These are phyloP conservation scores for Strigomonas culicis DNA, from an alignment of 208 protist genomes.

Conservation along the genomic window DNA sequence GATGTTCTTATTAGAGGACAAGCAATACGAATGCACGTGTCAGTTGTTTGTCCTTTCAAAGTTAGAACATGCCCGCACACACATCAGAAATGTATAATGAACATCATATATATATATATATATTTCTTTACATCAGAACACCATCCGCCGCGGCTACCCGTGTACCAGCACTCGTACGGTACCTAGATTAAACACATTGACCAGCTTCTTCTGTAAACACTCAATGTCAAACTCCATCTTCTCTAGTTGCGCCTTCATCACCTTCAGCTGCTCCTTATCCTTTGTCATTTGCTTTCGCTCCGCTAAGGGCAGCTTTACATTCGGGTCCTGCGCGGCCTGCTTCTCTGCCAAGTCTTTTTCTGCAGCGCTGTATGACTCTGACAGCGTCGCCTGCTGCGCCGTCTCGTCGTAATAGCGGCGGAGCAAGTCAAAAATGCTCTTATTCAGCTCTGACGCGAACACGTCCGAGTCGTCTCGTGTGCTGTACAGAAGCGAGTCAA, in stretches of 20 bases:
- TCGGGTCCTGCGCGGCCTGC: background rate
- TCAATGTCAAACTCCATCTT: constrained; percentile 35
- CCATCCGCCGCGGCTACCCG: no score
- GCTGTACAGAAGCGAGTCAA: constrained; percentile 38
- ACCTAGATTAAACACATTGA: constrained; percentile 55
- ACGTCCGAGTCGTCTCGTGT: constrained; percentile 18
- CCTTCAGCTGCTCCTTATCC: constrained; percentile 13
- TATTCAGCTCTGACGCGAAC: constrained; percentile 41
- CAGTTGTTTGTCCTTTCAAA: no score
- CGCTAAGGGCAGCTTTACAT: constrained; percentile 14
- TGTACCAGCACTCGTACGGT: constrained; percentile 52
- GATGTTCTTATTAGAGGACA: no score
- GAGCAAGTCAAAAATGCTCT: constrained; percentile 36
- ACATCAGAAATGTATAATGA: no score
- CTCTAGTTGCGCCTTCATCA: constrained; percentile 21
- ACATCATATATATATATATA: no score
- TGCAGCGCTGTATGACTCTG: constrained; percentile 3
- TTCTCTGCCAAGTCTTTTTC: constrained; percentile 15
- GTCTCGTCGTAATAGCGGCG: constrained; percentile 32
- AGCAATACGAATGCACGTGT: no score
- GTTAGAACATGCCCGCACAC: no score
- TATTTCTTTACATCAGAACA: no score
- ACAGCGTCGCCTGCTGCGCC: constrained; percentile 6
- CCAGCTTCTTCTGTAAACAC: constrained; percentile 32
- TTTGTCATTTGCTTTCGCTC: constrained; percentile 9